Conservation (phyloP, 805 yeast species). For the Groenewaldozyma tartarivorans region DNA sequence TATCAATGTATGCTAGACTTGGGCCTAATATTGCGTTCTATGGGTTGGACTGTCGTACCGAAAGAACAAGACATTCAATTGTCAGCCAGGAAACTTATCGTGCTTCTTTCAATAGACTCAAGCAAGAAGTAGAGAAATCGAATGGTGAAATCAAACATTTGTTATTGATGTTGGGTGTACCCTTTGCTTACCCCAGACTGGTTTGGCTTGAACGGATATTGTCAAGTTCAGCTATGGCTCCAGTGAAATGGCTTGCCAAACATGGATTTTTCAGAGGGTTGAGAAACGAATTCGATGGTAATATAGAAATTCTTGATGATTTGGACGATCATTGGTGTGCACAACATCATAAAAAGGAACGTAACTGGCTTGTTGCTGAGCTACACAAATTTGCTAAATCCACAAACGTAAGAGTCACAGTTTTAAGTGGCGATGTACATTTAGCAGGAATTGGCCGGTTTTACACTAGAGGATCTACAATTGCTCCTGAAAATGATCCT, state of each 20-base stretch:
- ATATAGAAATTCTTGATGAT: constrained; percentile 85
- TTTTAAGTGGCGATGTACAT: constrained; percentile 91
- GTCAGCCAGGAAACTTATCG: constrained; percentile 49
- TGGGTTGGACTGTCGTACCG: constrained; percentile 92
- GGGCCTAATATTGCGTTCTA: constrained; percentile 65
- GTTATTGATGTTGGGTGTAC: constrained; percentile 81
- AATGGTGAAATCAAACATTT: constrained; percentile 62
- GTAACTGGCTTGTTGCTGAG: constrained; percentile 56
- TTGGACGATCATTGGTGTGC: constrained; percentile 97
- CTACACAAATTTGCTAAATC: constrained; percentile 58
- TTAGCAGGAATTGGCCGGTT: constrained; percentile 76
- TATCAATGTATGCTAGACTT: constrained; percentile 61
- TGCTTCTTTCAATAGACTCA: constrained; percentile 48
- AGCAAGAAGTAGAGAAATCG: constrained; percentile 40
- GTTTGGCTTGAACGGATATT: constrained; percentile 82
- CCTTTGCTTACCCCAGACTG: constrained; percentile 87
- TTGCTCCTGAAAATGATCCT: constrained; percentile 60
- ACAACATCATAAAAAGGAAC: constrained; percentile 71
- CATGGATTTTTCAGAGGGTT: constrained; percentile 53
- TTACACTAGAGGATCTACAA: constrained; percentile 39
- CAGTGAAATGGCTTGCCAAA: constrained; percentile 45
- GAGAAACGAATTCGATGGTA: constrained; percentile 87
- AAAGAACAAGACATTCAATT: constrained; percentile 56
- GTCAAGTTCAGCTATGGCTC: constrained; percentile 44
- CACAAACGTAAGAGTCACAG: constrained; percentile 65